phyloP scores from a whole-genome alignment of 441 rosid species.

The Erodium moschatum region DNA sequence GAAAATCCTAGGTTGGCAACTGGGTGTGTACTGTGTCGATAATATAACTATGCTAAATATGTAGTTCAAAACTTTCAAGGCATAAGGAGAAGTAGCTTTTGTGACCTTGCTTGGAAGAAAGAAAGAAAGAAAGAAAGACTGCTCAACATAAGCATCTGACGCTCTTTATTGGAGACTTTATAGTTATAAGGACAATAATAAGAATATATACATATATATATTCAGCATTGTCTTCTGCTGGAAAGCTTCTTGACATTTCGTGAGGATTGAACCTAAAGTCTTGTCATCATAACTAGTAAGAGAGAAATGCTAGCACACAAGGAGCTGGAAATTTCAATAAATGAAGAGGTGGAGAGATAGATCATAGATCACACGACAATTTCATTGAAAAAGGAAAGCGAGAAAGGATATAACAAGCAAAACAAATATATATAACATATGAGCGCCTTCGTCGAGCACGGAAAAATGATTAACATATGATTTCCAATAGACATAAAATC shows the following conservation, averaged over 20 bases:
- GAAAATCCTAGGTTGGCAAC: too few species aligned
- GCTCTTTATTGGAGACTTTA: background rate
- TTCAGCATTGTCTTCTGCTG: background rate
- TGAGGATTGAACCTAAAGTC: background rate
- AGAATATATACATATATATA: too few species aligned
- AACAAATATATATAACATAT: background rate
- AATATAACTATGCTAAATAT: background rate
- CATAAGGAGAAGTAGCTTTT: background rate
- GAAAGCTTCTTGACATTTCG: background rate
- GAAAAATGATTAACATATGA: background rate
- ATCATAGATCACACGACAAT: background rate
- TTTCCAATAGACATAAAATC: background rate
- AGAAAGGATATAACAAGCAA: background rate
- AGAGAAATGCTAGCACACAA: background rate
- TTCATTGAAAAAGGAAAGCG: background rate
- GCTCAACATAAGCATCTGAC: background rate
- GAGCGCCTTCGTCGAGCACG: background rate
- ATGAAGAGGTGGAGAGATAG: background rate
- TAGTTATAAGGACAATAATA: background rate
- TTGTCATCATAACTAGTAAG: background rate
- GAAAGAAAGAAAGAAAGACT: background rate
- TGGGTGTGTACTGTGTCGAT: background rate
- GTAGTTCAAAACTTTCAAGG: background rate
- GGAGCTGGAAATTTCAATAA: background rate
- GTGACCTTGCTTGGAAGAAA: too few species aligned